A percentile compares a stretch with the other conserved stretches of the same genome.
Conservation (phyloP, 768 basidiomycete species). For the button mushroom (Agaricus bisporus) region DNA sequence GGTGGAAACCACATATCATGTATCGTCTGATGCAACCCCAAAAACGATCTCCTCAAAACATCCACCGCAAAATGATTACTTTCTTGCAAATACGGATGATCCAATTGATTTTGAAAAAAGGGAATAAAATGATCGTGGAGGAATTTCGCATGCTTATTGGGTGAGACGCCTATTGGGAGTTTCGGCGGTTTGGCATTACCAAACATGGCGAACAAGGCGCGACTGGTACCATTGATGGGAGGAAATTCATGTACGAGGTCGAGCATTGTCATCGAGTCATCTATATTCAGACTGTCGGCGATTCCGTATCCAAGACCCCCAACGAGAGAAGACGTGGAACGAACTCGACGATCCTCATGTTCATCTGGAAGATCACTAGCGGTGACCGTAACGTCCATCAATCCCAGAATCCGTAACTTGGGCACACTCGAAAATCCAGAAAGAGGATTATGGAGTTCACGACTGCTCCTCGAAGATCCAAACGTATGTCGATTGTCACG, state of each 20-base stretch:
- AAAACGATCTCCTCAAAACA: conserved; percentile 82
- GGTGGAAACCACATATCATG: conserved; percentile 58
- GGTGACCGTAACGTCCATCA: conserved; percentile 93
- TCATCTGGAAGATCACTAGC: conserved; percentile 73
- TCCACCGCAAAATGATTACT: conserved; percentile 52
- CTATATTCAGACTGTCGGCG: conserved; percentile 81
- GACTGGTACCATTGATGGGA: conserved; percentile 28
- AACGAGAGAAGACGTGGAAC: conserved; percentile 84
- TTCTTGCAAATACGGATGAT: conserved; percentile 26
- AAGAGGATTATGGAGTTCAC: conserved; percentile 34
- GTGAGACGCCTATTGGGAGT: conserved; percentile 39
- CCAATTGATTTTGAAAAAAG: conserved; percentile 56
- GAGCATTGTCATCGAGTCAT: conserved; percentile 80
- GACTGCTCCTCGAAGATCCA: conserved; percentile 42
- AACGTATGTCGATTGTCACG: conserved; percentile 4
- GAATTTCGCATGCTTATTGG: conserved; percentile 73
- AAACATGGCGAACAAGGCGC: conserved; percentile 96
- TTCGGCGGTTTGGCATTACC: conserved; percentile 58
- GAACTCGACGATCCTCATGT: conserved; percentile 82
- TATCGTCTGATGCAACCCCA: conserved; percentile 77
- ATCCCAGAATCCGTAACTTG: conserved; percentile 83
- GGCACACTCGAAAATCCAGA: conserved; percentile 86
- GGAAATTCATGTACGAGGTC: conserved; percentile 91
- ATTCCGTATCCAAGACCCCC: conserved; percentile 95
- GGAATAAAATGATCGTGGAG: conserved; percentile 75